Percentiles rank a stretch among this genome's conserved stretches.
phyloP scores from a whole-genome alignment of 78 protist species.

The Isochrysis galbana region DNA sequence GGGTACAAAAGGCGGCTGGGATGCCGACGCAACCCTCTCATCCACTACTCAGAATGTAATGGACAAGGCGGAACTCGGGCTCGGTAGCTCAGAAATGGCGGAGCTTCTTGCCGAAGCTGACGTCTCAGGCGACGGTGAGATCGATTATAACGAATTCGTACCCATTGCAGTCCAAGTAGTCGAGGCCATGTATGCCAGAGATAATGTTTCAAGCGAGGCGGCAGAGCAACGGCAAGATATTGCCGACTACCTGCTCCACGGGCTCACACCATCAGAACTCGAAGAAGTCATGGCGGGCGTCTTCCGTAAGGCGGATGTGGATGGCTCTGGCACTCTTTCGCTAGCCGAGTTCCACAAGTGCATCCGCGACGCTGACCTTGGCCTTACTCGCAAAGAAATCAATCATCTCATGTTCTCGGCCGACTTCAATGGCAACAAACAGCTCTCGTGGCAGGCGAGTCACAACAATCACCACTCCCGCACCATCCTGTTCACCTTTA shows the following conservation, averaged over 20 bases:
- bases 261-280: background rate
- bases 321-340: background rate
- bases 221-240: too few relatives aligned
- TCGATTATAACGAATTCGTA: background rate
- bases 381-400: conserved; percentile 7
- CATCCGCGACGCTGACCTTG: background rate
- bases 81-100: background rate
- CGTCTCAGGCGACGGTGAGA: background rate
- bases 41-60: background rate
- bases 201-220: too few relatives aligned
- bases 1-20: background rate
- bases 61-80: background rate
- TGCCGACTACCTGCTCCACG: conserved; percentile 6
- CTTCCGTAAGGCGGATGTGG: background rate
- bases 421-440: background rate
- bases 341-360: background rate
- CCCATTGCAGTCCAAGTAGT: conserved; percentile 9
- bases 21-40: background rate
- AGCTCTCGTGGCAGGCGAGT: too few relatives aligned
- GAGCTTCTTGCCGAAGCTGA: background rate
- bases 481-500: too few relatives aligned
- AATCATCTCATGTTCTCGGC: background rate
- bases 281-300: background rate
- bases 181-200: background rate
- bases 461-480: too few relatives aligned